Percentiles rank a stretch among this genome's conserved stretches.
Conservation (phyloP, 2,329 filamentous ascomycete genomes). For the Stagonosporopsis rhizophila region DNA sequence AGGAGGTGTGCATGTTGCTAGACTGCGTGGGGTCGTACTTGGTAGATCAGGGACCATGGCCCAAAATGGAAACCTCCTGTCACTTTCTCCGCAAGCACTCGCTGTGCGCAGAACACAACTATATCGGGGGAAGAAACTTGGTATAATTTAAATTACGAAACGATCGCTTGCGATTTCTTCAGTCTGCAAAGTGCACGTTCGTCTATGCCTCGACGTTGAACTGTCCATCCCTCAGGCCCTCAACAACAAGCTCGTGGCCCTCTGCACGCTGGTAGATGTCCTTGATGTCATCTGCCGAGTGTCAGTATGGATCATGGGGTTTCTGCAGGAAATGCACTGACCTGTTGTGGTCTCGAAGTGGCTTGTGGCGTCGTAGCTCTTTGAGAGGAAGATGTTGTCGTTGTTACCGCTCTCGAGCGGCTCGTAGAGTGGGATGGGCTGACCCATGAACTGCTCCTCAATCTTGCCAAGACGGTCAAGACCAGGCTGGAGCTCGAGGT, state of each 20-base stretch:
- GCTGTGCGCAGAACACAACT: neutral
- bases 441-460: constrained; percentile 95
- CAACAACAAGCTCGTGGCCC: constrained; percentile 85
- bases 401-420: constrained; percentile 80
- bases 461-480: constrained; percentile 91
- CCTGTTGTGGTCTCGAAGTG: constrained; percentile 92
- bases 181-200: neutral
- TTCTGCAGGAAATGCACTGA: constrained; percentile 42
- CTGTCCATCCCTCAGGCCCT: constrained; percentile 81
- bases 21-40: constrained; percentile 4
- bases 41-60: constrained; percentile 6
- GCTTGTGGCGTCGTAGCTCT: constrained; percentile 97
- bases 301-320: constrained; percentile 15
- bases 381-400: constrained; percentile 96
- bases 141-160: constrained; percentile 20
- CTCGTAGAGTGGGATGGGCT: constrained; percentile 93
- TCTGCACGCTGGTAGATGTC: constrained; percentile 87
- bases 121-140: neutral
- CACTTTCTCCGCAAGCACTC: neutral
- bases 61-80: constrained; percentile 17
- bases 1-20: neutral
- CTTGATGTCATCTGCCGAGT: constrained; percentile 81
- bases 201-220: constrained; percentile 66
- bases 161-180: constrained; percentile 20
- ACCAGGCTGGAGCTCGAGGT: constrained; percentile 90